Conservation (phyloP, 2,329 filamentous ascomycete species). For the Paraconiothyrium sp. region DNA sequence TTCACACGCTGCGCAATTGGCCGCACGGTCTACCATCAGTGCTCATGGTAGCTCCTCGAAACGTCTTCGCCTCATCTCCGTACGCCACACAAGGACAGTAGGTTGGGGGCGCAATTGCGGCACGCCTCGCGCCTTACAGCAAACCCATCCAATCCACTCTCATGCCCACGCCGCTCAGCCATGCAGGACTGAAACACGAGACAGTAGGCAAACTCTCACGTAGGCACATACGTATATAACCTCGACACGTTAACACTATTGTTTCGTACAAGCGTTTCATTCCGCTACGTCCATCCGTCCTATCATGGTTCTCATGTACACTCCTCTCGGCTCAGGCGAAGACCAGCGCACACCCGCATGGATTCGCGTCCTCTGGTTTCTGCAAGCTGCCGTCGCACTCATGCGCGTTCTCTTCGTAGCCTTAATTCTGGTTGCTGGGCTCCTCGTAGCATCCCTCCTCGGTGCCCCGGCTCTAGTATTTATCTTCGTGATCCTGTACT, state of each 20-base stretch:
- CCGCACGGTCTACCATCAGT: neutral
- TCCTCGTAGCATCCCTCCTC: neutral
- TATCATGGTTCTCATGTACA: constrained; percentile 1
- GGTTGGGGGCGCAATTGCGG: neutral
- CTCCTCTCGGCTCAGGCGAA: neutral
- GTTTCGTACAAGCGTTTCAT: neutral
- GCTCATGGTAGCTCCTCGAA: neutral
- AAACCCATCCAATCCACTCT: neutral
- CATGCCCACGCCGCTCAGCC: neutral
- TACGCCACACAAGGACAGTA: neutral
- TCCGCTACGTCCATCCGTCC: no score
- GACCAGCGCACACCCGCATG: neutral
- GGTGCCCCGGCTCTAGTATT: neutral
- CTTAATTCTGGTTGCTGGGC: neutral
- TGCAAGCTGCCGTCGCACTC: neutral
- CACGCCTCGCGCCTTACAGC: neutral
- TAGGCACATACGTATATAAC: neutral
- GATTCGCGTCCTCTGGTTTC: neutral
- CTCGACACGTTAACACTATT: neutral
- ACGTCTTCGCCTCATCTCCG: constrained; percentile 4
- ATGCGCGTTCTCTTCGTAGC: neutral
- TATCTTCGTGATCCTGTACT: neutral
- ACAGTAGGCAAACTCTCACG: neutral
- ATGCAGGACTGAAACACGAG: neutral
- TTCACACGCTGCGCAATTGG: no score